phyloP scores from a whole-genome alignment of 2,329 filamentous ascomycete genomes.

The Aspergillus neotritici region DNA sequence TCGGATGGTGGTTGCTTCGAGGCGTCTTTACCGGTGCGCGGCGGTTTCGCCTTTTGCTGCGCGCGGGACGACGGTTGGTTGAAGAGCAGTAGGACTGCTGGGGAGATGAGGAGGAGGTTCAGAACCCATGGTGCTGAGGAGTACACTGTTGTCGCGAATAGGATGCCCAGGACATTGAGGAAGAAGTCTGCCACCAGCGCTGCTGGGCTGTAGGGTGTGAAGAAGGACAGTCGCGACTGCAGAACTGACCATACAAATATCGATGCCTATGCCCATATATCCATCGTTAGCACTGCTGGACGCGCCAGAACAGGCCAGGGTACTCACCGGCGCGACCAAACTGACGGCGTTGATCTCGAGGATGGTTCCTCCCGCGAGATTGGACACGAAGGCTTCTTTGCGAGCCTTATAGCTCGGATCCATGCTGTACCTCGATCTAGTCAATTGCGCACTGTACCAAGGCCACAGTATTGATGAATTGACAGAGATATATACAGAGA shows the following conservation, averaged over 20 bases:
- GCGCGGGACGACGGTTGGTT: conserved; percentile 26
- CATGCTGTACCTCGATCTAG: conserved; percentile 19
- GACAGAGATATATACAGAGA: no score
- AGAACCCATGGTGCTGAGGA: conserved; percentile 68
- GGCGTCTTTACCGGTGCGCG: conserved; percentile 22
- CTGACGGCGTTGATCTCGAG: conserved; percentile 83
- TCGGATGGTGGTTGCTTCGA: conserved; percentile 13
- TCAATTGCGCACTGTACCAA: background rate
- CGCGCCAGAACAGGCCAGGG: background rate
- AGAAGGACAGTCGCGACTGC: conserved; percentile 77
- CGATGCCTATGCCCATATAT: conserved; percentile 56
- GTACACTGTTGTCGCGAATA: conserved; percentile 84
- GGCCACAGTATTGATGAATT: no score
- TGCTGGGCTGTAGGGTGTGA: conserved; percentile 65
- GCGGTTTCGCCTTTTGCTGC: conserved; percentile 32
- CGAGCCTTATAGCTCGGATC: conserved; percentile 70
- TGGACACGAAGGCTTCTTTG: conserved; percentile 95
- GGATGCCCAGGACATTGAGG: conserved; percentile 73
- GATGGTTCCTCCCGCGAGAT: conserved; percentile 75
- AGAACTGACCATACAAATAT: conserved; percentile 83
- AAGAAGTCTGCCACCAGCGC: conserved; percentile 75
- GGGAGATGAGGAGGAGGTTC: conserved; percentile 65
- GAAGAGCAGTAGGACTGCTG: conserved; percentile 59
- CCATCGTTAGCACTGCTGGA: background rate
- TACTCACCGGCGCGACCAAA: conserved; percentile 71